Evolutionary conservation across 345 rosid species (phyloP), one percentile per base, ranked within the genome.

Genomic region (Odontarrhena argentea): DNA sequence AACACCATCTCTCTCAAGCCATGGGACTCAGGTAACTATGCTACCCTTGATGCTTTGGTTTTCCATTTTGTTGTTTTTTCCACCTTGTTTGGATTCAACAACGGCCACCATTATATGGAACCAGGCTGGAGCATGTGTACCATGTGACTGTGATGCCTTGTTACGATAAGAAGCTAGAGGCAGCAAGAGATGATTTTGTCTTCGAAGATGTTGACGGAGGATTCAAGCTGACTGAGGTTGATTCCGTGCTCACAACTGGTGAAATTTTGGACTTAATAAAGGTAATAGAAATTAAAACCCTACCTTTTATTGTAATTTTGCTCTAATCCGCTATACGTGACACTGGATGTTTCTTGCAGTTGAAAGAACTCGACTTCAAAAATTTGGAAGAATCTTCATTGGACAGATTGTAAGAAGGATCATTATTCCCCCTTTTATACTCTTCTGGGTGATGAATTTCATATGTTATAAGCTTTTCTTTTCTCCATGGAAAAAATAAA

Each of bases 71-170:
- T 37, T 40, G 30, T 1, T 38, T 51, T 45, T 10, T 41, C 22
- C 22, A 18, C 22, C 22, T 18, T 18, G 22, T 10, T 55, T 2
- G 24, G 49, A 53, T 60, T 45, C 36, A n/a, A 4, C 0, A n/a
- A 4, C 0, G 9, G 28, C 67, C 43, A 53, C 10, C 1, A 14
- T 45, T 9, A 18, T 35, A 3, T 51, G 74, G 49, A 55, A 46
- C 59, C 74, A 94, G 99, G 87, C 82, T 88, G 9, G 83, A 88
- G 6, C 88, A 94, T 63, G 73, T 91, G 47, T 88, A 88, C 77
- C 97, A 94, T 79, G 96, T 88, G 56, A 88, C 96, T 18, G 90
- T 91, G 74, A 94, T 94, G 97, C 99, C 97, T 5, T 94, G 97
- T 63, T 91, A 88, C 71, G 99, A 94, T 77, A 94, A 91, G 81